Base-by-base conservation (phyloP, 345 rosid species). In the Pelargonium nanum region DNA sequence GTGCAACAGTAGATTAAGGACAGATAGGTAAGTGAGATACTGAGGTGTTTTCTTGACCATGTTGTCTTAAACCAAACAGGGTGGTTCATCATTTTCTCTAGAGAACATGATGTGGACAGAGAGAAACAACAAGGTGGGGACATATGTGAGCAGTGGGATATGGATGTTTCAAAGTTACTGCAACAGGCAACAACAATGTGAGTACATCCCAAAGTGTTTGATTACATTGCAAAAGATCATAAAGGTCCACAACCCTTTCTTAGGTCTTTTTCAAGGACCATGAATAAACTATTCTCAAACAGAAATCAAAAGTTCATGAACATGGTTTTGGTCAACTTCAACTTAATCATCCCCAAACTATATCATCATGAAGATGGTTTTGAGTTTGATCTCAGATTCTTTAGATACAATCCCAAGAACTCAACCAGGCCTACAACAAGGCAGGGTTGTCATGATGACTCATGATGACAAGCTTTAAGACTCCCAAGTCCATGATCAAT, bases 1-100 rank as follows among this genome's bases (percentile, higher is more conserved):
- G 48, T 26, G 62, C 25, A 60, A 59, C 61, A 65, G 74, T 70
- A 55, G 26, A 77, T 66, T 23, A 67, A 59, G 65, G 70, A 73
- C 67, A 22, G 56, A 32, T 52, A 34, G 15, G 9, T 17, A 40
- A 40, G 48, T 40, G 48, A 40, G 48, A 40, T 6, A 40, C 48
- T 40, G 48, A 40, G 48, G 48, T 40, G 48, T 12, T 40, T 40
- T 40, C 48, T 40, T 40, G 48, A 40, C 48, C 48, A 28, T 28
- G 32, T 28, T 28, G 32, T 28, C 32, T 28, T 28, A 7, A 28
- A 28, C 7, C 32, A 2, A 28, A 28, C 32, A 28, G 7, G 32
- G 7, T 7, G n/a, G 4, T 28, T 28, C 32, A 28, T 28, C 32
- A 40, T 40, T 40, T 12, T 40, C 48, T 40, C 48, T 40, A 40